Conservation (phyloP, 78 protist species). For the Chrysochromulina tobinii region DNA sequence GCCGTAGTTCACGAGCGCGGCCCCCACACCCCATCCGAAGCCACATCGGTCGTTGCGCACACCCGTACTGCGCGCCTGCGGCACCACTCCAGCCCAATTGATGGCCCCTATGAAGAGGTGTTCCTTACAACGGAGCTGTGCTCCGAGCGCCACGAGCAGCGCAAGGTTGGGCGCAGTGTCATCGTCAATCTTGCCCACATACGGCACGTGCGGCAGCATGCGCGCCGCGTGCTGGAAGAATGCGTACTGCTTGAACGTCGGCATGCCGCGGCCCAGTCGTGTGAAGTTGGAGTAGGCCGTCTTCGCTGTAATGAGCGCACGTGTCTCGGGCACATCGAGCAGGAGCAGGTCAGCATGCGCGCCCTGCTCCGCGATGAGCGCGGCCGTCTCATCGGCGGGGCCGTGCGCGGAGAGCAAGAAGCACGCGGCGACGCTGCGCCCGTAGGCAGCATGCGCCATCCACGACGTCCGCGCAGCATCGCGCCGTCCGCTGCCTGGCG, state of each 20-base stretch:
- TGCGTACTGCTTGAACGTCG: slow-evolving; percentile 22
- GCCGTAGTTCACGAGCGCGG: not conserved
- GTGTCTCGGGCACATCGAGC: too few relatives aligned
- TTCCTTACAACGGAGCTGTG: not conserved
- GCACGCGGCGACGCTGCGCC: too few relatives aligned
- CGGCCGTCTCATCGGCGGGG: too few relatives aligned
- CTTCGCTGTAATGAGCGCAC: not conserved
- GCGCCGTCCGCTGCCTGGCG: too few relatives aligned
- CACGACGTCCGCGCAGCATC: too few relatives aligned
- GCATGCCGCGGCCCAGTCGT: not conserved
- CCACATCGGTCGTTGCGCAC: not conserved
- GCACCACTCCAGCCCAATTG: not conserved
- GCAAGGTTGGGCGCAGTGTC: not conserved
- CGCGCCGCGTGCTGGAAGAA: slow-evolving; percentile 8
- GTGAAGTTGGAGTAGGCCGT: not conserved
- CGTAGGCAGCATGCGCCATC: too few relatives aligned
- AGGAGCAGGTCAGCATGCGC: too few relatives aligned
- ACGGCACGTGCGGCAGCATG: not conserved
- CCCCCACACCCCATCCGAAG: not conserved
- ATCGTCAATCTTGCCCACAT: not conserved
- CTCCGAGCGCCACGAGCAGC: not conserved
- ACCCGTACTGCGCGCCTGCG: not conserved
- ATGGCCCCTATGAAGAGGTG: not conserved
- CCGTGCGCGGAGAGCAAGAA: too few relatives aligned
- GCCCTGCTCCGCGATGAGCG: too few relatives aligned